Conservation (phyloP, 2,329 filamentous ascomycete genomes). For the Calonectria pteridis region DNA sequence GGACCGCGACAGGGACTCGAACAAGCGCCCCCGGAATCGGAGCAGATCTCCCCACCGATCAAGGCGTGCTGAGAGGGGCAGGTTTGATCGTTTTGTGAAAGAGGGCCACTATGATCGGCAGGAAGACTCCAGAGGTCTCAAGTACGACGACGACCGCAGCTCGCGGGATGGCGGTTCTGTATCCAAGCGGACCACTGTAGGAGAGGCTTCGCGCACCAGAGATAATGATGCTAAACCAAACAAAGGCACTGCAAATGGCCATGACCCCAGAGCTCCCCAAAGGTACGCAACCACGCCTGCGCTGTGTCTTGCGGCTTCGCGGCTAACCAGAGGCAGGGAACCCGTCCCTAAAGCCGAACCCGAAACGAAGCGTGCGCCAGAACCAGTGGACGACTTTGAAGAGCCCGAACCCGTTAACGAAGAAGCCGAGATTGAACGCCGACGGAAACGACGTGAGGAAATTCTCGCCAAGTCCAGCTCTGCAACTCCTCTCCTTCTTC, state of each 20-base stretch:
- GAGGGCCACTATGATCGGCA: constrained; percentile 45
- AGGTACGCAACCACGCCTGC: constrained; percentile 26
- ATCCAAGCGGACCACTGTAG: constrained; percentile 73
- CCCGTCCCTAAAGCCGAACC: constrained; percentile 33
- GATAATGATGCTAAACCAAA: constrained; percentile 77
- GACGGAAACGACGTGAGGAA: constrained; percentile 85
- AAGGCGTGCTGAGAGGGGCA: constrained; percentile 53
- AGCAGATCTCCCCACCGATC: constrained; percentile 63
- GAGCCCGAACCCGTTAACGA: constrained; percentile 78
- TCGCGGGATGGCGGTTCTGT: constrained; percentile 65
- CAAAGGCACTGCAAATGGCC: constrained; percentile 58
- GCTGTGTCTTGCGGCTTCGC: background rate
- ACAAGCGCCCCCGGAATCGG: constrained; percentile 68
- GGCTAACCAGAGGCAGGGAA: constrained; percentile 34
- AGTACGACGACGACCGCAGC: constrained; percentile 59
- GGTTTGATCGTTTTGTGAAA: constrained; percentile 50
- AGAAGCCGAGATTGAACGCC: constrained; percentile 85
- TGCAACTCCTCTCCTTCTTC: constrained; percentile 79
- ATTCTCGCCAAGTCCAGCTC: constrained; percentile 86
- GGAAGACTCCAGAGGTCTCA: constrained; percentile 43
- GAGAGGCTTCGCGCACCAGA: constrained; percentile 68
- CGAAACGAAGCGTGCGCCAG: constrained; percentile 41
- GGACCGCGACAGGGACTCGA: constrained; percentile 56
- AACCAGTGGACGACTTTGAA: constrained; percentile 59
- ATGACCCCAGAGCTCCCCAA: constrained; percentile 31